Base-by-base conservation (phyloP, 768 basidiomycete species). In the Solioccasus polychromus region DNA sequence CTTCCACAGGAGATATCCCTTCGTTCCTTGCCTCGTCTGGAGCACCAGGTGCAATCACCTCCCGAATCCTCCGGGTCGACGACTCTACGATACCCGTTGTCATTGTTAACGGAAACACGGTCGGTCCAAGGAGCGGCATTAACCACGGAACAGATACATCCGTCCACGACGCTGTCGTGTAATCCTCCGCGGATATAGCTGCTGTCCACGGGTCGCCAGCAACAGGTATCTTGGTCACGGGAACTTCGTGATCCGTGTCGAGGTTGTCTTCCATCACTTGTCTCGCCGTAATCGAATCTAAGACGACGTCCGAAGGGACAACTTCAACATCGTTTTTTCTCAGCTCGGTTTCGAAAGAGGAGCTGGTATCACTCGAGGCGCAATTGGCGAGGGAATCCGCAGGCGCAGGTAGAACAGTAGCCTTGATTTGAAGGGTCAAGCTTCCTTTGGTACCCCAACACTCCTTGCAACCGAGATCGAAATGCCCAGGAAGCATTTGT, bases 31-130 rank as follows among this genome's bases (percentile, higher is more conserved):
- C 15, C 18, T 15, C 29, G 0, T 5, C 28, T 31, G 32, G 32
- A 47, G 53, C 20, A 20, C 61, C 62, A 1, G 76, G 76, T 2
- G 66, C 52, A 5, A 68, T 52, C 44, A 83, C 62, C 2, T 71
- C 58, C 39, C 73, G 73, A 61, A 89, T 71, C 35, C 72, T 70
- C 23, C 87, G 72, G 39, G 82, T 75, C 3, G 82, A 82, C 30
- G 68, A 70, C 61, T 89, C 87, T 42, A 84, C 78, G 40, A 85
- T 62, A 11, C 82, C 83, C 2, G 80, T 68, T 3, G 68, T 70
- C 61, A 85, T 83, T 4, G 80, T 81, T 44, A 76, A 50, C 1
- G 85, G 79, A 30, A 88, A 62, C 8, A 65, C 59, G 10, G 75
- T 78, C 4, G 79, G 77, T 0, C 83, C 86, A 3, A 87, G 61